These are phyloP conservation scores for Incumbomyces lentus DNA, from an alignment of 2,329 filamentous ascomycete genomes.

Conservation along the genomic window DNA sequence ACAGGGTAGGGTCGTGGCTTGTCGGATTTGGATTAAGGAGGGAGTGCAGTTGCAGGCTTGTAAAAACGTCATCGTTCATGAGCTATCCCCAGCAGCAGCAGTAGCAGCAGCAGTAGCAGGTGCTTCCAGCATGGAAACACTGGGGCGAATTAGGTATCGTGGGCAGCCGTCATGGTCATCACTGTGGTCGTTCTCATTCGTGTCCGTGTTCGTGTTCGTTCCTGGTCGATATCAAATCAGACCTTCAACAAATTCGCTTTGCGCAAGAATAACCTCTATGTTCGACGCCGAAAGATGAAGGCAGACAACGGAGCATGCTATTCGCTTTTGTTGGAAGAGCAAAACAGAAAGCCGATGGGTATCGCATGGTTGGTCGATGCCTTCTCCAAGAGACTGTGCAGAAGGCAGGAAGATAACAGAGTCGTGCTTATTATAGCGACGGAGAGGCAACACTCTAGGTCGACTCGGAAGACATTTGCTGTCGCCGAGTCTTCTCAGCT, in stretches of 20 bases:
- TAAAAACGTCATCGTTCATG: constrained; percentile 1
- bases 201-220: not conserved
- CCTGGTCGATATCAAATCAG: not conserved
- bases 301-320: constrained; percentile 4
- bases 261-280: constrained; percentile 9
- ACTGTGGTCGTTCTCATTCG: not conserved
- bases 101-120: not conserved
- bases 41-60: not conserved
- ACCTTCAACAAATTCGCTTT: constrained; percentile 1
- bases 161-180: constrained; percentile 3
- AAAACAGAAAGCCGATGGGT: constrained; percentile 6
- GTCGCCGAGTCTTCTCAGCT: constrained; percentile 96
- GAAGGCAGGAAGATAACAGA: constrained; percentile 3
- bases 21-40: constrained; percentile 2
- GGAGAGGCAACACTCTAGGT: constrained; percentile 24
- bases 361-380: constrained; percentile 3
- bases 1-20: not conserved
- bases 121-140: too few relatives aligned
- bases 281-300: constrained; percentile 7
- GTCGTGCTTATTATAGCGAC: not conserved
- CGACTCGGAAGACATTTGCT: constrained; percentile 55
- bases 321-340: constrained; percentile 4
- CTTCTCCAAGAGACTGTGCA: constrained; percentile 10
- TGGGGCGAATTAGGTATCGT: constrained; percentile 1
- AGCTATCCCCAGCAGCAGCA: not conserved